Base-by-base conservation (phyloP, 345 rosid genomes). In the Lepidium africanum region DNA sequence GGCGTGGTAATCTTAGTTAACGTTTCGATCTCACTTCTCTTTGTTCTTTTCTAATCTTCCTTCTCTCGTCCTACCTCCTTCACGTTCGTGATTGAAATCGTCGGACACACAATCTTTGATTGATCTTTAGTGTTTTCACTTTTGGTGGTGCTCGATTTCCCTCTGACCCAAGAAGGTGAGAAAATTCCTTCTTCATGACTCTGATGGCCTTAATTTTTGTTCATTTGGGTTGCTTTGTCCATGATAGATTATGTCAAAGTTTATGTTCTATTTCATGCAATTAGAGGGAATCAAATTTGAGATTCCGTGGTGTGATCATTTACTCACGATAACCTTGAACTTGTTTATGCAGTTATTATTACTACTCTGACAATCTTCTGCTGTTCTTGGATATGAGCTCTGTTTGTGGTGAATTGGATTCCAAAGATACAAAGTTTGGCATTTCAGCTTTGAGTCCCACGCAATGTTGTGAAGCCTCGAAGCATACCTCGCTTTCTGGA, bases 1-100 rank as follows among this genome's bases (percentile, higher is more conserved):
- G 96, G 79, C 99, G 96, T 81, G 96, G 93, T 87, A 87, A 87
- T 80, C 97, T 91, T 80, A 89, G 97, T 86, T 91, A 86, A 85
- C 90, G 62, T 71, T 50, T 65, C 63, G 6, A 7, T 11, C n/a
- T 12, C 10, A 66, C 25, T 42, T 38, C 59, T 37, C 55, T n/a
- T n/a, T 21, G 0, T 19, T 10, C 50, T 59, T 8, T 32, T 70
- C 13, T 51, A 25, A 9, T 14, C 9, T 15, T 32, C 32, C 61
- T 54, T 47, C 19, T 68, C 58, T 21, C 51, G 9, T 5, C 14
- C 21, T 35, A 46, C 61, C 62, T 57, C 46, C 11, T 39, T 16
- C 58, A 19, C 21, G 23, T 54, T 41, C 23, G 46, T 55, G 37
- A 32, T 67, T n/a, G 11, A 33, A 43, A n/a, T 49, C 59, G n/a